phyloP scores from a whole-genome alignment of 768 basidiomycete species.

The Collybia mongolica region DNA sequence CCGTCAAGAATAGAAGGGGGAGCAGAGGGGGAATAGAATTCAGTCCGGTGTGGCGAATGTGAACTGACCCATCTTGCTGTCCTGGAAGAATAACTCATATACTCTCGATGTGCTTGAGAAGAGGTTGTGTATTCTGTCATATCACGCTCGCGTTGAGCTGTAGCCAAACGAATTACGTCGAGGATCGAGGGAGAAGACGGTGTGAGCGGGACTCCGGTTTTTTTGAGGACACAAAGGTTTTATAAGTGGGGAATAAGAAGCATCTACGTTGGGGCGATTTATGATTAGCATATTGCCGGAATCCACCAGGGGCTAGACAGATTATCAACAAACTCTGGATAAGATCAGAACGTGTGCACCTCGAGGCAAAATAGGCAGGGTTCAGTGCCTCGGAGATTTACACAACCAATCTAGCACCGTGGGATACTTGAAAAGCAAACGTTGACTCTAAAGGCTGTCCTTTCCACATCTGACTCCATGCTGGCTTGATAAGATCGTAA shows the following conservation, averaged over 20 bases:
- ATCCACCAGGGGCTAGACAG: constrained; percentile 28
- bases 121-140: constrained; percentile 70
- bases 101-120: constrained; percentile 57
- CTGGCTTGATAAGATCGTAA: not conserved
- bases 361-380: constrained; percentile 28
- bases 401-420: constrained; percentile 17
- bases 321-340: constrained; percentile 33
- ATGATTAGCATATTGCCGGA: constrained; percentile 32
- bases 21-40: constrained; percentile 57
- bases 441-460: not conserved
- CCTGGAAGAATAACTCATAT: constrained; percentile 57
- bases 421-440: constrained; percentile 7
- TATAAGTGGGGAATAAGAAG: constrained; percentile 24
- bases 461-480: not conserved
- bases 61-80: constrained; percentile 62
- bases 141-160: constrained; percentile 9
- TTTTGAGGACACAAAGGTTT: constrained; percentile 27
- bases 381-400: constrained; percentile 12
- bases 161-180: constrained; percentile 8
- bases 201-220: constrained; percentile 23
- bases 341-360: constrained; percentile 51
- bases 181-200: constrained; percentile 13
- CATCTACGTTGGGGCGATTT: constrained; percentile 11
- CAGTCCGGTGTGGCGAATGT: constrained; percentile 33
- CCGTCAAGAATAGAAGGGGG: constrained; percentile 52